Conservation (phyloP, 495 filamentous ascomycete genomes). For the Bryoglossum gracile region DNA sequence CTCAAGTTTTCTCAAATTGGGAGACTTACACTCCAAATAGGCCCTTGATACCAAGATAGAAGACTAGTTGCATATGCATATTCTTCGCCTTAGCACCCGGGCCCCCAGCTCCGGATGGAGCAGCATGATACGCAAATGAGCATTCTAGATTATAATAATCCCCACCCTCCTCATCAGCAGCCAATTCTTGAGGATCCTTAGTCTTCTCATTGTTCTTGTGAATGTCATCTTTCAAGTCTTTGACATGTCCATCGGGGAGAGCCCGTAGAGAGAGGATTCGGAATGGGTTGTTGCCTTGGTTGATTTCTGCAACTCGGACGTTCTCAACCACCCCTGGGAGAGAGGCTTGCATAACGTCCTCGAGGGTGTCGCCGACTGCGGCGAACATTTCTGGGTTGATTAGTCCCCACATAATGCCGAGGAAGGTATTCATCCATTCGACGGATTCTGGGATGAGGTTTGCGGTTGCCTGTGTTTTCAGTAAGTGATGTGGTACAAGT, state of each 20-base stretch:
- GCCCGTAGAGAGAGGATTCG: constrained; percentile 85
- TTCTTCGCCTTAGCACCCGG: constrained; percentile 77
- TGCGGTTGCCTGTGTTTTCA: constrained; percentile 50
- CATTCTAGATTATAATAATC: constrained; percentile 92
- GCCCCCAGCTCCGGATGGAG: constrained; percentile 56
- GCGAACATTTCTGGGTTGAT: constrained; percentile 92
- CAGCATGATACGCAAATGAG: constrained; percentile 89
- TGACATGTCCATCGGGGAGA: constrained; percentile 73
- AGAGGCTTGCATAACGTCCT: constrained; percentile 95
- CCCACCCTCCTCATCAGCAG: constrained; percentile 84
- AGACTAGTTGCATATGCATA: constrained; percentile 91
- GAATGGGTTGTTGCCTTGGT: constrained; percentile 83
- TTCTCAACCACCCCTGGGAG: constrained; percentile 86
- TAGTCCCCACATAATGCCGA: constrained; percentile 77
- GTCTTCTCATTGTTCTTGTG: constrained; percentile 69
- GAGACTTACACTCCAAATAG: constrained; percentile 61
- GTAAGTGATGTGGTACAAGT: neutral
- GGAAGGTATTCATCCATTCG: constrained; percentile 87
- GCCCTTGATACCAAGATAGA: constrained; percentile 82
- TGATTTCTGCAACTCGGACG: constrained; percentile 92
- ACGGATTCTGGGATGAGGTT: constrained; percentile 91
- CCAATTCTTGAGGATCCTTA: constrained; percentile 80
- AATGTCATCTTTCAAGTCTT: constrained; percentile 69
- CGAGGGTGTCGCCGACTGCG: constrained; percentile 58
- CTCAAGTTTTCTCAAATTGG: neutral